Percentiles rank a stretch among this genome's conserved stretches.
Evolutionary conservation across 768 basidiomycete genomes (phyloP).

Genomic region (Panaeolus cyanescens): DNA sequence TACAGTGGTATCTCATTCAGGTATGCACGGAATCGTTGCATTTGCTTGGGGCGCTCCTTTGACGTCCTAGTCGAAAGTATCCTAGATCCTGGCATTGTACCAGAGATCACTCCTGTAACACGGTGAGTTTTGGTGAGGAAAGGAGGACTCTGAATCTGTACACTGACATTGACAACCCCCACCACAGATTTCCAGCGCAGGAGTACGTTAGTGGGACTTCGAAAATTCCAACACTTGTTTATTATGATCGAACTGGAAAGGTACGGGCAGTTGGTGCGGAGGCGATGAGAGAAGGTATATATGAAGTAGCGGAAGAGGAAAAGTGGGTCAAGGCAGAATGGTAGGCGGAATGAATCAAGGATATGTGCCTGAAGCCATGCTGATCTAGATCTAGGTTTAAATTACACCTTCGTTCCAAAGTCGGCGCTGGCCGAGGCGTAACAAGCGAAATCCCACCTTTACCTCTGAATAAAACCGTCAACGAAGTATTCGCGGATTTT

Average conservation of each 20-base stretch:
- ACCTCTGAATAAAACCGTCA: slow-evolving; percentile 39
- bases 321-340: slow-evolving; percentile 39
- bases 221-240: slow-evolving; percentile 45
- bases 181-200: slow-evolving; percentile 40
- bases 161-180: no score
- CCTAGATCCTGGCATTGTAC: slow-evolving; percentile 37
- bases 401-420: slow-evolving; percentile 4
- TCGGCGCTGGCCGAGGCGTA: slow-evolving; percentile 13
- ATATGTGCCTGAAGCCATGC: neutral
- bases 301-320: slow-evolving; percentile 37
- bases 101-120: slow-evolving; percentile 46
- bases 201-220: slow-evolving; percentile 35
- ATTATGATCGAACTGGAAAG: slow-evolving; percentile 36
- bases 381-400: slow-evolving; percentile 4
- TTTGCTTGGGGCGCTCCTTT: slow-evolving; percentile 10
- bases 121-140: slow-evolving; percentile 23
- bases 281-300: slow-evolving; percentile 30
- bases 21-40: neutral
- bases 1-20: neutral
- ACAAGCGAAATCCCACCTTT: slow-evolving; percentile 39
- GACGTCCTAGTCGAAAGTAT: slow-evolving; percentile 27
- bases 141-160: slow-evolving; percentile 6
- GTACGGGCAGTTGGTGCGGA: slow-evolving; percentile 42
- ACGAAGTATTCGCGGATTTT: slow-evolving; percentile 51
- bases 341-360: slow-evolving; percentile 22